Base-by-base conservation (phyloP, 139 green algal genomes). In the Gonium pectorale region DNA sequence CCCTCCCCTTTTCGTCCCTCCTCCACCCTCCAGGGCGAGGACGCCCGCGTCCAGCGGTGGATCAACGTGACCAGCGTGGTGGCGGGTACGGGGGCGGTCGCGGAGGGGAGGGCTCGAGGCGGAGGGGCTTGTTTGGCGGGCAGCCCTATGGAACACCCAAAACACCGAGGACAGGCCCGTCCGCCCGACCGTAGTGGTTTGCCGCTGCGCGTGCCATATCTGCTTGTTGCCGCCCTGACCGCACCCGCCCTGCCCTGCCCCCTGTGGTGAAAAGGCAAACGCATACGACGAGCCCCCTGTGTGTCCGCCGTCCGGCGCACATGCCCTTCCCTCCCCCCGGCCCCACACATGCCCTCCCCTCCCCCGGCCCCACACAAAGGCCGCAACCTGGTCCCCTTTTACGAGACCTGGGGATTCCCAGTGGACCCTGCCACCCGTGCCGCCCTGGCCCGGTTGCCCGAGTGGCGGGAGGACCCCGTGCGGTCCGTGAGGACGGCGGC, bases 341-440 rank as follows among this genome's bases (percentile, higher is more conserved):
- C 19, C 29, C n/a, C 46, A n/a, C 21, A 33, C 37, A n/a, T 46
- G 3, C 37, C 31, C 8, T 26, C 15, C 8, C n/a, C 33, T 71
- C 19, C 35, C 64, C 27, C 2, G 22, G 4, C 46, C 19, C 29
- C n/a, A n/a, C n/a, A n/a, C n/a, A n/a, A n/a, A 31, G 33, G 33
- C 24, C 26, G 59, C 29, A 81, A 81, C 52, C 73, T 81, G 38
- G 54, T 81, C 2, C 73, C 73, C 40, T 81, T 81, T 37, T 81
- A 54, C 54, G 24, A 3, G 5, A 43, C 38, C 2, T 81, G 73
- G 73, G 73, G 73, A 29, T 81, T 81, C 54, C 73, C 73, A 1
- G 27, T 81, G 13, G 24, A 2, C 0, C 1, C 40, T 37, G 17
- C 13, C 27, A 81, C 73, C 0, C 13, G 15, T 0, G 35, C 41